These are phyloP conservation scores for Fusarium caatingaense DNA, from an alignment of 2,329 filamentous ascomycete genomes.

Conservation along the genomic window DNA sequence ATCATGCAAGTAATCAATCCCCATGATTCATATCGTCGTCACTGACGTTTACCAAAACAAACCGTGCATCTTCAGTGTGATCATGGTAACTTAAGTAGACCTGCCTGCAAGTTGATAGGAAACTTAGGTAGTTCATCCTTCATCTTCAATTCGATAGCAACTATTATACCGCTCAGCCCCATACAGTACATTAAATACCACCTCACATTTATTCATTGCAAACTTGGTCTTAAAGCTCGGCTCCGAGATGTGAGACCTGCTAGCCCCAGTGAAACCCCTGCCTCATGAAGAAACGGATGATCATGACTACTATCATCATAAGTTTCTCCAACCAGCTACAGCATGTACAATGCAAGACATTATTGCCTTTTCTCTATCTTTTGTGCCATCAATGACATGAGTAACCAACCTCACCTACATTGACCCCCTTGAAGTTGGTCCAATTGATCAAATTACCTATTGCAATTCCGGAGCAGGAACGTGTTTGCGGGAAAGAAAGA, in stretches of 20 bases:
- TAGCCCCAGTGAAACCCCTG: conserved; percentile 12
- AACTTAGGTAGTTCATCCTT: neutral
- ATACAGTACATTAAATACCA: neutral
- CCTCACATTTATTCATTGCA: neutral
- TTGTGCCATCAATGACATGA: neutral
- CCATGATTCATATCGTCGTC: conserved; percentile 10
- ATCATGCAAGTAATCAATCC: neutral
- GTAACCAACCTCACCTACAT: neutral
- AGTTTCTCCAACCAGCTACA: neutral
- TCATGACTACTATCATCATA: conserved; percentile 18
- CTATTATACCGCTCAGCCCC: neutral
- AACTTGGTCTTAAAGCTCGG: neutral
- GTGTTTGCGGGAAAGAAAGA: neutral
- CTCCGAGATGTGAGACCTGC: conserved; percentile 15
- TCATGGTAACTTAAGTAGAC: neutral
- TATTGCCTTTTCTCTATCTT: neutral
- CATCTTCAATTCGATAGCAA: neutral
- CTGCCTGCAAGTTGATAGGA: neutral
- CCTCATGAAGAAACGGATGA: conserved; percentile 17
- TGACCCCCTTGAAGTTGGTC: neutral
- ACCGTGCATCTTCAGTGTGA: neutral
- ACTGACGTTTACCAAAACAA: neutral
- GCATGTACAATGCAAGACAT: neutral
- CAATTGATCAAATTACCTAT: neutral
- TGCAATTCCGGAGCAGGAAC: neutral